Conservation (phyloP, 306 rosid genomes). For the barrel medic (Medicago truncatula) region MtrunA17r5.0-ANR NC_053046.1:3735501-3736000, state of each 20-base stretch:
- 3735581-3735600: slow-evolving; percentile 3
- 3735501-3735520: slow-evolving; percentile 9
- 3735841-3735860: slow-evolving; percentile 66
- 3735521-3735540: slow-evolving; percentile 7
- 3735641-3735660: slow-evolving; percentile 16
- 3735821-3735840: slow-evolving; percentile 83
- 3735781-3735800: background rate
- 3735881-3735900: slow-evolving; percentile 71
- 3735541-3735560: slow-evolving; percentile 20
- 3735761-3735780: background rate
- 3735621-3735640: slow-evolving; percentile 21
- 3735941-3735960: background rate
- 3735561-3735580: slow-evolving; percentile 32
- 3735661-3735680: slow-evolving; percentile 23
- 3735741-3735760: background rate
- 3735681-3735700: slow-evolving; percentile 16
- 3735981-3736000: slow-evolving; percentile 12
- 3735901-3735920: slow-evolving; percentile 34
- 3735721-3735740: slow-evolving; percentile 17
- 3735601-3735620: slow-evolving; percentile 1
- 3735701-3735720: slow-evolving; percentile 19
- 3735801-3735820: slow-evolving; percentile 52
- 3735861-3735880: slow-evolving; percentile 77
- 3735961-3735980: background rate
- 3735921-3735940: background rate